Percentiles rank a stretch among this genome's conserved stretches.
Conservation (phyloP, 768 basidiomycete species). For the Hypholoma fasciculare region DNA sequence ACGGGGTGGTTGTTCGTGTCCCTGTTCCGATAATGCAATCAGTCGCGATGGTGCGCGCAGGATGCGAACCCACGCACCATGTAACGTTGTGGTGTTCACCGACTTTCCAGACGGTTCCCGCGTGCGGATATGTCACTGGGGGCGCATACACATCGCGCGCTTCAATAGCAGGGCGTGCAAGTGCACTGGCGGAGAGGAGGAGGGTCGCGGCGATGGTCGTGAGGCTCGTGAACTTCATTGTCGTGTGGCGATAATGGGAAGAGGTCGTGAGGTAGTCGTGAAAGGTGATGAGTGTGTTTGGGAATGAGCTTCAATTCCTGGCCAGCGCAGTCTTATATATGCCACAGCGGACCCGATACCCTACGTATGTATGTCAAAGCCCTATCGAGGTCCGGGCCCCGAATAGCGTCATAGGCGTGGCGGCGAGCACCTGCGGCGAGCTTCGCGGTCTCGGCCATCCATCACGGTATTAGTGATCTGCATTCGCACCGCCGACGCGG, state of each 20-base stretch:
- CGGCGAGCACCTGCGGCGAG: too few species aligned
- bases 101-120: constrained; percentile 38
- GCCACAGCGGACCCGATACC: too few species aligned
- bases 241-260: neutral
- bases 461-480: too few species aligned
- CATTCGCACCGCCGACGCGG: too few species aligned
- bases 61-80: constrained; percentile 32
- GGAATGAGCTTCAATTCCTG: too few species aligned
- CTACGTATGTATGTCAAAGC: too few species aligned
- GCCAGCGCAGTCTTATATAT: too few species aligned
- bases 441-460: too few species aligned
- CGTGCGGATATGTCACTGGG: constrained; percentile 35
- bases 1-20: constrained; percentile 38
- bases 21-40: constrained; percentile 23
- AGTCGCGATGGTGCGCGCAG: neutral
- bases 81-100: constrained; percentile 41
- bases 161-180: constrained; percentile 20
- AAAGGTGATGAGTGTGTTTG: neutral
- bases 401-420: too few species aligned
- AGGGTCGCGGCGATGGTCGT: constrained; percentile 12
- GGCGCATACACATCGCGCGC: constrained; percentile 52
- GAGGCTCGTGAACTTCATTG: constrained; percentile 22
- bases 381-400: too few species aligned
- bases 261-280: neutral
- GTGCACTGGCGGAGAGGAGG: constrained; percentile 19